A percentile compares a stretch with the other conserved stretches of the same genome.
These are phyloP conservation scores for Kwoniella pini DNA, from an alignment of 768 basidiomycete genomes.

Conservation along the genomic window DNA sequence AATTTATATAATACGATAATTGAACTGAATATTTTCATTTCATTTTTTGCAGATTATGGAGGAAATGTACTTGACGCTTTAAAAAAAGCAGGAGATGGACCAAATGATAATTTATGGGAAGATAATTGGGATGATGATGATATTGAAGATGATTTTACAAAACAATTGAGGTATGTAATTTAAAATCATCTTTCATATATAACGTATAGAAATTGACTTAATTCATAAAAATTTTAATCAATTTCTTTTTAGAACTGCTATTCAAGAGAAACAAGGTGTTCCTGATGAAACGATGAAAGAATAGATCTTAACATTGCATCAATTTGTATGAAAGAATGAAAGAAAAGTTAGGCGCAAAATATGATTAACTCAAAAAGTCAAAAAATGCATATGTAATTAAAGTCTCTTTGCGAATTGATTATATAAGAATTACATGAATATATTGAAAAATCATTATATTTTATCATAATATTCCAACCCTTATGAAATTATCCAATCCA, in stretches of 20 bases:
- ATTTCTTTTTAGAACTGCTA: conserved; percentile 35
- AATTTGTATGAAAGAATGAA: too few relatives aligned
- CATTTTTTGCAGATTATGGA: conserved; percentile 23
- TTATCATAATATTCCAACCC: too few relatives aligned
- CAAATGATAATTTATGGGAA: conserved; percentile 94
- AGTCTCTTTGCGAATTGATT: too few relatives aligned
- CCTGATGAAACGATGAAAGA: conserved; percentile 46
- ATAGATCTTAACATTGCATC: too few relatives aligned
- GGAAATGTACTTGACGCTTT: conserved; percentile 66
- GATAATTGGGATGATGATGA: conserved; percentile 99
- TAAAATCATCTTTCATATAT: too few relatives aligned
- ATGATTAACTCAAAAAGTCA: background rate
- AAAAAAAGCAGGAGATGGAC: conserved; percentile 73
- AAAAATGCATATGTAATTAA: too few relatives aligned
- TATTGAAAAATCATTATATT: too few relatives aligned
- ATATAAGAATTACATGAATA: too few relatives aligned
- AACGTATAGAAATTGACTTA: too few relatives aligned
- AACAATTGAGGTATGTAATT: conserved; percentile 80
- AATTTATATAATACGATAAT: too few relatives aligned
- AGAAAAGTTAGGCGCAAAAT: background rate
- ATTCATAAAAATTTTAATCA: too few relatives aligned
- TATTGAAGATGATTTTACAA: conserved; percentile 94
- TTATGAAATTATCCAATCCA: too few relatives aligned
- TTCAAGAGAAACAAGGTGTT: conserved; percentile 35
- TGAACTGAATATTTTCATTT: background rate